Conservation (phyloP, 2,329 filamentous ascomycete species). For the Mycosphaerella sp. region DNA sequence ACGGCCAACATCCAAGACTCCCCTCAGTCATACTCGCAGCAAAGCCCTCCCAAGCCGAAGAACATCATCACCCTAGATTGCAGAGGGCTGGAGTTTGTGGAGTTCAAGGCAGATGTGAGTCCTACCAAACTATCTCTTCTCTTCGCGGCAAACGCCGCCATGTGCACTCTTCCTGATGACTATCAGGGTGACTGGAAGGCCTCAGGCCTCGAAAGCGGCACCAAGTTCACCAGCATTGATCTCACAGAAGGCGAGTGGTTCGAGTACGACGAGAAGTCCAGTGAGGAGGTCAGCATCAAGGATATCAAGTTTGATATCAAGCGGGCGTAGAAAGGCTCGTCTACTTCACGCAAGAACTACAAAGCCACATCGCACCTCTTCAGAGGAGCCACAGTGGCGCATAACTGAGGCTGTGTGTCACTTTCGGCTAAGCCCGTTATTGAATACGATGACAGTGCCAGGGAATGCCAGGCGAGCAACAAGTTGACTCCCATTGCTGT, state of each 20-base stretch:
- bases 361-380: too few species aligned
- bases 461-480: not conserved
- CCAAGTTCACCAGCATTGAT: constrained; percentile 76
- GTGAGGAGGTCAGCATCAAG: constrained; percentile 87
- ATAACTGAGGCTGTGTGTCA: not conserved
- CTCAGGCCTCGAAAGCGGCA: constrained; percentile 70
- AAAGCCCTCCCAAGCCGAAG: constrained; percentile 65
- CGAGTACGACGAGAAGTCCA: constrained; percentile 91
- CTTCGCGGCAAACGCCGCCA: too few species aligned
- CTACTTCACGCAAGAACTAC: too few species aligned
- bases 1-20: constrained; percentile 75
- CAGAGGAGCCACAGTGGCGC: too few species aligned
- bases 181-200: constrained; percentile 80
- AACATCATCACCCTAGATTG: constrained; percentile 90
- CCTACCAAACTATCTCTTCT: not conserved
- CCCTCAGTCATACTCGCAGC: constrained; percentile 64
- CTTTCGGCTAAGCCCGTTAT: not conserved
- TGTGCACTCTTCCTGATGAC: not conserved
- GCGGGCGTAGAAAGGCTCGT: constrained; percentile 42
- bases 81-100: constrained; percentile 82
- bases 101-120: constrained; percentile 79
- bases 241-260: constrained; percentile 91
- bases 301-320: constrained; percentile 81
- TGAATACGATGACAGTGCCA: not conserved
- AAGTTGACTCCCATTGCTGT: not conserved